Evolutionary conservation across 129 eudicot species (phyloP), one percentile per base, ranked within the genome.

Genomic region (Tanacetum coccineum): DNA sequence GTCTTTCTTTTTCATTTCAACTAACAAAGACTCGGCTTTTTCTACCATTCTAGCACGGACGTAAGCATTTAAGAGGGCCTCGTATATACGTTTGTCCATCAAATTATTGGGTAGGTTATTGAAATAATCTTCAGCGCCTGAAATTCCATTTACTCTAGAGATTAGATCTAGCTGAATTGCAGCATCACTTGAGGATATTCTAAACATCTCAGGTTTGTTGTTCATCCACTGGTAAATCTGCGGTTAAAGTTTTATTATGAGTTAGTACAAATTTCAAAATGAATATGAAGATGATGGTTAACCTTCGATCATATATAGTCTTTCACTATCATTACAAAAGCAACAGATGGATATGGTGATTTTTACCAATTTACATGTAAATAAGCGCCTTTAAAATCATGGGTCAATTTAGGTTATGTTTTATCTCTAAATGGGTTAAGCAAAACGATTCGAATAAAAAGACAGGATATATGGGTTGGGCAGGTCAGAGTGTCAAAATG

Each of bases 1-100:
- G 42, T 80, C 89, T 75, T 80, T 78, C 19, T 77, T 71, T 75
- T 88, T n/a, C 82, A 88, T 82, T 78, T 80, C 67, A 32, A 76
- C 78, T 64, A 86, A 81, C 66, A 88, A 67, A 21, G 89, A 68
- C 70, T 88, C 98, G 10, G 98, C 91, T 36, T 86, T 78, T 71
- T 82, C 86, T 67, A 64, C 86, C 82, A 67, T 73, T 75, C 70
- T 86, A 36, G 92, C 89, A 53, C 81, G 85, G 9, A 67, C 96
- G 57, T 88, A 93, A 10, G 92, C 87, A 39, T 93, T 88, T n/a
- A n/a, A n/a, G n/a, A n/a, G n/a, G n/a, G n/a, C n/a, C n/a, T n/a
- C n/a, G n/a, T n/a, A n/a, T n/a, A n/a, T n/a, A n/a, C n/a, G n/a
- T n/a, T n/a, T n/a, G n/a, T n/a, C n/a, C n/a, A n/a, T n/a, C n/a